Conservation (phyloP, 768 basidiomycete species). For the Lyophyllum decastes region DNA sequence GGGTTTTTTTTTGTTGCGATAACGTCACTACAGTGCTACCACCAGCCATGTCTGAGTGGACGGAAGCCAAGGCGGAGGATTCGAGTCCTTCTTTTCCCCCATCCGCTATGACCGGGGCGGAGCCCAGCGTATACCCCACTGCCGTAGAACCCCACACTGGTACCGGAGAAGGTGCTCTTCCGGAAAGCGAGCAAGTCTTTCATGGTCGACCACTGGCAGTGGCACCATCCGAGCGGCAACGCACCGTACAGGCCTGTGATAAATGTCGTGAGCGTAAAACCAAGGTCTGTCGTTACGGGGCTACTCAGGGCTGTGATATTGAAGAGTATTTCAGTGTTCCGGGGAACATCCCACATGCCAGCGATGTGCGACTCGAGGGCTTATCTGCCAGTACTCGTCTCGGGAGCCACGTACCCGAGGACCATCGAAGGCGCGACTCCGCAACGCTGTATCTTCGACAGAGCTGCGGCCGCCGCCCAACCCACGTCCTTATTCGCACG, state of each 20-base stretch:
- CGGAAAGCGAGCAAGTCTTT: conserved; percentile 15
- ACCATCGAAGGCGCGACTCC: conserved; percentile 29
- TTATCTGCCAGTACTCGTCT: conserved; percentile 50
- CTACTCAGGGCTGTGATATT: not conserved
- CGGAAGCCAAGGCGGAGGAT: conserved; percentile 15
- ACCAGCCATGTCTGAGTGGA: conserved; percentile 16
- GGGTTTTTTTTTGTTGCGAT: not conserved
- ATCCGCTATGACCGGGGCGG: conserved; percentile 9
- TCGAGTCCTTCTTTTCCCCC: conserved; percentile 3
- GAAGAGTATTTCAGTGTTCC: conserved; percentile 43
- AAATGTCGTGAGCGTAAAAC: conserved; percentile 61
- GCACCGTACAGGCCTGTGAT: conserved; percentile 56
- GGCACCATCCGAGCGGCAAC: conserved; percentile 33
- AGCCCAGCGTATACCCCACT: conserved; percentile 8
- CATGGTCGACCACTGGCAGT: conserved; percentile 10
- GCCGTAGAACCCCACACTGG: conserved; percentile 6
- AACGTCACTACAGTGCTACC: not conserved
- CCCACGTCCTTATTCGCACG: conserved; percentile 8
- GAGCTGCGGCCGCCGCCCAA: conserved; percentile 19
- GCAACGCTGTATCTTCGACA: conserved; percentile 25
- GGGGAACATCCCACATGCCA: conserved; percentile 56
- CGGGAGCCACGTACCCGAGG: conserved; percentile 38
- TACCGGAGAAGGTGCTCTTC: conserved; percentile 11
- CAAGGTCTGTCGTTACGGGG: conserved; percentile 37
- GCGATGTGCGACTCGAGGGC: conserved; percentile 49